A percentile compares a stretch with the other conserved stretches of the same genome.
Conservation (phyloP, 2,329 filamentous ascomycete species). For the Beauveria brongniartii region DNA sequence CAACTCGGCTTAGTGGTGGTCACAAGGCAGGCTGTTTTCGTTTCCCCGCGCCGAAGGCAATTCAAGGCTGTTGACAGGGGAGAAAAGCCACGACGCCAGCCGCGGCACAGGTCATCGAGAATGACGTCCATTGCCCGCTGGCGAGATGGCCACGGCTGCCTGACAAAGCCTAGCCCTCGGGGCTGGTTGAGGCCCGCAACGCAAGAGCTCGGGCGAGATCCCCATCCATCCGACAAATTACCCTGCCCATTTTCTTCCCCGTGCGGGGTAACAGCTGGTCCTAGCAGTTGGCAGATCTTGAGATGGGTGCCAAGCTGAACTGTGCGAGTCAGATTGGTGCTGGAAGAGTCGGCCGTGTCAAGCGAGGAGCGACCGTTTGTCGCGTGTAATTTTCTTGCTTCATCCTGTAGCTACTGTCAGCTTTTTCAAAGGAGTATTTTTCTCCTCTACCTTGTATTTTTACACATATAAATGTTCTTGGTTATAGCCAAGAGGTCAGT, state of each 20-base stretch:
- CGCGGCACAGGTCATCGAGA: background rate
- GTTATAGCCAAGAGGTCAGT: too few relatives aligned
- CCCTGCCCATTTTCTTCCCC: background rate
- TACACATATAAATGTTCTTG: too few relatives aligned
- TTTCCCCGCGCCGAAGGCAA: background rate
- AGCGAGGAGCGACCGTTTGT: too few relatives aligned
- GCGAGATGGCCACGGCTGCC: background rate
- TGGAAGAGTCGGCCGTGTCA: background rate
- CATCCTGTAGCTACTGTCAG: background rate
- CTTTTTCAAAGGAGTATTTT: background rate
- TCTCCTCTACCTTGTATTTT: too few relatives aligned
- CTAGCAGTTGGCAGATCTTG: background rate
- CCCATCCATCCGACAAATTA: background rate
- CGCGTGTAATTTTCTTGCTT: background rate
- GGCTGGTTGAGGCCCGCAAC: background rate
- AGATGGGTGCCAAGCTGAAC: background rate
- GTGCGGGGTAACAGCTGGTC: background rate
- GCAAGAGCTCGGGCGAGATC: background rate
- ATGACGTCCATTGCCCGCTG: background rate
- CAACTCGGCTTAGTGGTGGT: background rate
- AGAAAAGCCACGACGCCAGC: conserved; percentile 1
- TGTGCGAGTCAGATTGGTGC: too few relatives aligned
- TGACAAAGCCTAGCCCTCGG: background rate
- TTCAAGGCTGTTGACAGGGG: background rate
- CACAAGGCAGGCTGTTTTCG: background rate